Conservation (phyloP, 1,284 basidiomycete species). For the Apiotrichum domesticum region DNA sequence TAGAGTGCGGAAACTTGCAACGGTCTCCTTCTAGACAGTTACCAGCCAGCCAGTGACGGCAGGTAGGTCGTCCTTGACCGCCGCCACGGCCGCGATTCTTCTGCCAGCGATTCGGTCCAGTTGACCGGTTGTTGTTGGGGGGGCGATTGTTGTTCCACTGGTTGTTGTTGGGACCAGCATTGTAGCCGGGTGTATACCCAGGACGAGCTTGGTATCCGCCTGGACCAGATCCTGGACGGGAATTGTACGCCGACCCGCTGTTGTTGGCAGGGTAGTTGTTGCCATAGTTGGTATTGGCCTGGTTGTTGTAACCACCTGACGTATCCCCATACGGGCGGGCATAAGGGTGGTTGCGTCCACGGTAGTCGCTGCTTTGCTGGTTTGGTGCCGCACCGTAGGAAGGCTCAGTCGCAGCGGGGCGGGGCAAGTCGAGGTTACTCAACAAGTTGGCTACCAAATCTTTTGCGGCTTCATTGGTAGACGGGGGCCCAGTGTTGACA, state of each 20-base stretch:
- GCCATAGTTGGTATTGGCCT: background rate
- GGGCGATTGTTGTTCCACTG: background rate
- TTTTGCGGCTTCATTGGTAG: no score
- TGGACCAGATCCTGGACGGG: no score
- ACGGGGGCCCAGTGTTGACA: no score
- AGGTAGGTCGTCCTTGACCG: background rate
- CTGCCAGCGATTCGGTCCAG: background rate
- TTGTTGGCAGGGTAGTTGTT: background rate
- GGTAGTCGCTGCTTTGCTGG: no score
- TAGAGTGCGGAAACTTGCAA: background rate
- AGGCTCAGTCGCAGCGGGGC: no score
- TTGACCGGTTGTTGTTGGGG: background rate
- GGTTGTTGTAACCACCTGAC: background rate
- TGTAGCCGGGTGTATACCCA: background rate
- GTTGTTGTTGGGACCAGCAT: background rate
- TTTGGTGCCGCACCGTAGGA: no score
- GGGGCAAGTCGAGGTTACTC: no score
- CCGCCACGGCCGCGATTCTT: constrained; percentile 1
- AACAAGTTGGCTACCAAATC: background rate
- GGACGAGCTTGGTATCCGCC: background rate
- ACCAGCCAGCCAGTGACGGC: background rate
- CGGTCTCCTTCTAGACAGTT: constrained; percentile 1
- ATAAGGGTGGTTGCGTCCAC: no score
- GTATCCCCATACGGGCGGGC: no score
- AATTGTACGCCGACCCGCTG: no score